phyloP scores from a whole-genome alignment of 495 filamentous ascomycete species.

The Pseudevernia furfuracea region DNA sequence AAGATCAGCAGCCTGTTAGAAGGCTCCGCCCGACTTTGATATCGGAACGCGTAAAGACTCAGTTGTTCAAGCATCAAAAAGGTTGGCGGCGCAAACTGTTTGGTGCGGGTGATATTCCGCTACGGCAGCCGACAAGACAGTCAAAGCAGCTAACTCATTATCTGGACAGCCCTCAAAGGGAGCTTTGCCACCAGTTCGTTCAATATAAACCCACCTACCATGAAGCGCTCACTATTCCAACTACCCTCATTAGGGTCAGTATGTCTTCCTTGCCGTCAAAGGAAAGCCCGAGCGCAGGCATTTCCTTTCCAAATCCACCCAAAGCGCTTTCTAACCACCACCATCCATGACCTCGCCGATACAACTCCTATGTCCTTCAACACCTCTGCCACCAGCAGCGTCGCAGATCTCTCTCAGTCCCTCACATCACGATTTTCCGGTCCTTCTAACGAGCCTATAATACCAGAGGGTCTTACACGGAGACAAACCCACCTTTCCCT shows the following conservation, averaged over 20 bases:
- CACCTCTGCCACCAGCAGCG: slow-evolving; percentile 5
- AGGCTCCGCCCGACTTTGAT: neutral
- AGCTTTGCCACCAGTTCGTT: neutral
- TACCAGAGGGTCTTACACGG: neutral
- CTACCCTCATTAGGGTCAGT: slow-evolving; percentile 11
- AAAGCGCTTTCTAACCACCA: slow-evolving; percentile 12
- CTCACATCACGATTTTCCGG: neutral
- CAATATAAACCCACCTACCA: neutral
- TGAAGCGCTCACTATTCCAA: slow-evolving; percentile 13
- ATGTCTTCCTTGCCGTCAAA: slow-evolving; percentile 12
- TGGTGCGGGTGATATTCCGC: neutral
- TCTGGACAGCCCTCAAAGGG: neutral
- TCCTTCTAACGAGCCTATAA: neutral
- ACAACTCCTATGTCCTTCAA: slow-evolving; percentile 4
- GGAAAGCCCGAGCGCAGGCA: neutral
- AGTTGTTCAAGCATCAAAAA: neutral
- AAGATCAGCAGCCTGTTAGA: neutral
- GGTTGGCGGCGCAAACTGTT: neutral
- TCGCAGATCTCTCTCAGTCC: neutral
- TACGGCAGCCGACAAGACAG: slow-evolving; percentile 3
- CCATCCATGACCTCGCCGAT: slow-evolving; percentile 8
- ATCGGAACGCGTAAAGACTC: neutral
- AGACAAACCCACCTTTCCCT: slow-evolving; percentile 25
- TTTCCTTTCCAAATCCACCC: neutral
- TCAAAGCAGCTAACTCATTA: neutral